Percentiles rank a stretch among this genome's conserved stretches.
These are phyloP conservation scores for Xylaria sp. DNA, from an alignment of 2,329 filamentous ascomycete species.

Conservation along the genomic window DNA sequence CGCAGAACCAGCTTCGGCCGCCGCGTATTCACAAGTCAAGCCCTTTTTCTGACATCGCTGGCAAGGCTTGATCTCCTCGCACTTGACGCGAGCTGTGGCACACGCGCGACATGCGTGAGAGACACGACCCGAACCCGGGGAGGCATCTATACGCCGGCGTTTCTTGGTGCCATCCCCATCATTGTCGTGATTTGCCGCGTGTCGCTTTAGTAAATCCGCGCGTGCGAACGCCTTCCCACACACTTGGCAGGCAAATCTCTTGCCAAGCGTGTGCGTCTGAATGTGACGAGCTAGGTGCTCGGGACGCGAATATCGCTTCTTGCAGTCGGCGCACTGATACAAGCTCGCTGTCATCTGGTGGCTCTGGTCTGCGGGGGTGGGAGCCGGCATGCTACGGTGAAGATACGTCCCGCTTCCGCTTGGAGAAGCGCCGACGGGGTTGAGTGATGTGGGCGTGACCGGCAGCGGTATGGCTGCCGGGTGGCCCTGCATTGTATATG, in stretches of 20 bases:
- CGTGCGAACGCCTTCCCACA: slow-evolving; percentile 66
- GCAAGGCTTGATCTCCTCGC: slow-evolving; percentile 66
- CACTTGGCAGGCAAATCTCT: slow-evolving; percentile 51
- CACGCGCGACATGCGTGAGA: slow-evolving; percentile 65
- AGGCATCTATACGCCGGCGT: slow-evolving; percentile 58
- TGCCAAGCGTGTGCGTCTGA: slow-evolving; percentile 46
- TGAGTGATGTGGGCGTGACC: slow-evolving; percentile 16
- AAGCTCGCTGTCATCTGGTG: slow-evolving; percentile 49
- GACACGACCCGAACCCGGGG: slow-evolving; percentile 60
- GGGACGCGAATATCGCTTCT: slow-evolving; percentile 63
- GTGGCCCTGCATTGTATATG: slow-evolving; percentile 21
- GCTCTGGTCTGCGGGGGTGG: slow-evolving; percentile 36
- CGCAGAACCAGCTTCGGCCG: slow-evolving; percentile 54
- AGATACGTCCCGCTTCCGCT: slow-evolving; percentile 11
- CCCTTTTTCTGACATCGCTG: slow-evolving; percentile 61
- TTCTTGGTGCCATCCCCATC: slow-evolving; percentile 59
- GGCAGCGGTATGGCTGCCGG: slow-evolving; percentile 16
- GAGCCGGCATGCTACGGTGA: slow-evolving; percentile 10
- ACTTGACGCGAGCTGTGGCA: slow-evolving; percentile 64
- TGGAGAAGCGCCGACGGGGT: slow-evolving; percentile 15
- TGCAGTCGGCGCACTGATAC: slow-evolving; percentile 64
- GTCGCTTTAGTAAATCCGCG: slow-evolving; percentile 64
- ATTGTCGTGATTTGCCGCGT: slow-evolving; percentile 63
- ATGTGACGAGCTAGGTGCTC: slow-evolving; percentile 61
- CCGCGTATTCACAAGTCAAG: slow-evolving; percentile 57